Evolutionary conservation across 2,329 filamentous ascomycete genomes (phyloP).

Genomic region (Microcyclospora pomicola): DNA sequence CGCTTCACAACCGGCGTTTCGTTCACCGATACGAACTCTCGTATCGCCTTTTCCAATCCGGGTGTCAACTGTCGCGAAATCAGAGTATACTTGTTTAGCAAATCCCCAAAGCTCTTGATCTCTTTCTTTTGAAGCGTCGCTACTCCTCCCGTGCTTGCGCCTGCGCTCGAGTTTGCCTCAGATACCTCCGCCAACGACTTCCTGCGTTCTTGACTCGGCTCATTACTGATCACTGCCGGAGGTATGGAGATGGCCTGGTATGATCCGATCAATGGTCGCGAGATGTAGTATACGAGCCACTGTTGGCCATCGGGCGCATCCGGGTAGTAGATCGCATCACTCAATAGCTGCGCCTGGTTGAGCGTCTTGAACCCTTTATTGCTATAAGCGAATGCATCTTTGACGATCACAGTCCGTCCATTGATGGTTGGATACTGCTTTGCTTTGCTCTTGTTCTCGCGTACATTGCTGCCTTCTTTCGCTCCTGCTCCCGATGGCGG

Average conservation of each 20-base stretch:
- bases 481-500: conserved; percentile 35
- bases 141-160: neutral
- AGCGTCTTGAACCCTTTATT: conserved; percentile 98
- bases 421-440: conserved; percentile 91
- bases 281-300: conserved; percentile 96
- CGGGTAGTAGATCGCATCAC: conserved; percentile 76
- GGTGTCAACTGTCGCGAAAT: conserved; percentile 93
- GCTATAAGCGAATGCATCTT: conserved; percentile 83
- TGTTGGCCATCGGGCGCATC: conserved; percentile 79
- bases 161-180: conserved; percentile 5
- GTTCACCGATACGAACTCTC: conserved; percentile 74
- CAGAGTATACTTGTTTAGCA: conserved; percentile 84
- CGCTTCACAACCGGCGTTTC: conserved; percentile 60
- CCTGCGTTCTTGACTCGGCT: conserved; percentile 20
- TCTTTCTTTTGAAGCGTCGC: conserved; percentile 61
- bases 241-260: conserved; percentile 64
- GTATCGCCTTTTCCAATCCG: conserved; percentile 76
- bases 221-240: conserved; percentile 41
- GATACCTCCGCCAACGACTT: conserved; percentile 18
- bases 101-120: conserved; percentile 76
- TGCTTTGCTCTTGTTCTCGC: conserved; percentile 82
- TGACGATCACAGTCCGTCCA: conserved; percentile 82
- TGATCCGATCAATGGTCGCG: conserved; percentile 68
- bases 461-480: conserved; percentile 45
- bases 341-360: conserved; percentile 74